A percentile compares a stretch with the other conserved stretches of the same genome.
Evolutionary conservation across 1,284 basidiomycete genomes (phyloP).

Genomic region (Pseudozyma thailandica): DNA sequence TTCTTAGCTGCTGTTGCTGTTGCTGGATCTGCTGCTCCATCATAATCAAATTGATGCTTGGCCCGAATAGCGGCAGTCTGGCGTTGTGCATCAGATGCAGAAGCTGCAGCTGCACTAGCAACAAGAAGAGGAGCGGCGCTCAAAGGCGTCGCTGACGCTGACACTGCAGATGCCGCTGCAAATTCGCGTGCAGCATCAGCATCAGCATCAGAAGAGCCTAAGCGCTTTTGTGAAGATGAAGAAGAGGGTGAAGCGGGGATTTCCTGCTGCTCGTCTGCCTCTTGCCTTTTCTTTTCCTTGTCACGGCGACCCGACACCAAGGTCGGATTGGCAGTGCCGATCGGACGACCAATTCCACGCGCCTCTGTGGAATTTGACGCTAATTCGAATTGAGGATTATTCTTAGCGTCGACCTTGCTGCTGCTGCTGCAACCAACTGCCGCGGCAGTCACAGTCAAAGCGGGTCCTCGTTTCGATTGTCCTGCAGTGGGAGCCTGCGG

Average conservation of each 20-base stretch:
- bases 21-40: no score
- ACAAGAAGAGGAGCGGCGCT: slow-evolving; percentile 5
- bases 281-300: no score
- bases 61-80: no score
- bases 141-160: slow-evolving; percentile 20
- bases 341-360: slow-evolving; percentile 19
- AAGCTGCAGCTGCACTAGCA: slow-evolving; percentile 1
- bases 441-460: background rate
- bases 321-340: slow-evolving; percentile 27
- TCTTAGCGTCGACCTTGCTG: slow-evolving; percentile 2
- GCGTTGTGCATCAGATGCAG: background rate
- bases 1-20: no score
- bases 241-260: background rate
- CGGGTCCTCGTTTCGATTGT: background rate
- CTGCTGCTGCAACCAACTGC: no score
- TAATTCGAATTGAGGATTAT: background rate
- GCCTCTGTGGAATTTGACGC: slow-evolving; percentile 6
- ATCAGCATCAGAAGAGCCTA: background rate
- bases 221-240: no score
- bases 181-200: slow-evolving; percentile 1
- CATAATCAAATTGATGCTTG: no score
- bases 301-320: slow-evolving; percentile 14
- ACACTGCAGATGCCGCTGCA: slow-evolving; percentile 12
- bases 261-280: no score
- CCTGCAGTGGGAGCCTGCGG: background rate